Percentiles rank a stretch among this genome's conserved stretches.
Evolutionary conservation across 331 rosid species (phyloP).

Genomic region (Spiraea crenata): DNA sequence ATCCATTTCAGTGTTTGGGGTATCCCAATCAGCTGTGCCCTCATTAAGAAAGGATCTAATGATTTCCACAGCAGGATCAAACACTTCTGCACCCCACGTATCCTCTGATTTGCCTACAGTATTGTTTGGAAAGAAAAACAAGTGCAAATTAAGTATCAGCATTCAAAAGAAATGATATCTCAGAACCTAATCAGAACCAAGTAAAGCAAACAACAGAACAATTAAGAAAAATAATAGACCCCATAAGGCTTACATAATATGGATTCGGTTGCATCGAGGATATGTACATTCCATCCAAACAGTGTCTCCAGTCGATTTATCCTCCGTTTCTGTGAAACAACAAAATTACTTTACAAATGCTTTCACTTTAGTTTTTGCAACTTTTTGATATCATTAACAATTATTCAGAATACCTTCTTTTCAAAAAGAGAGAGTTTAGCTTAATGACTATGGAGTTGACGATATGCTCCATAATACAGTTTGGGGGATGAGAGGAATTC

Average conservation of each 20-base stretch:
- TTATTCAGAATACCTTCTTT: background rate
- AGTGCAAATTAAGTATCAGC: background rate
- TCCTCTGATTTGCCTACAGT: constrained; percentile 59
- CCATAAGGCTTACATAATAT: constrained; percentile 49
- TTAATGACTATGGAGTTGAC: background rate
- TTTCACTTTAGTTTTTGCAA: background rate
- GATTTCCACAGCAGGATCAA: constrained; percentile 52
- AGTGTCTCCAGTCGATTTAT: constrained; percentile 59
- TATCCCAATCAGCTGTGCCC: constrained; percentile 29
- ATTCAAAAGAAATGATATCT: background rate
- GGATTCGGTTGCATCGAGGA: constrained; percentile 68
- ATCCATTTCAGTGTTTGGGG: constrained; percentile 34
- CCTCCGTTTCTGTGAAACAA: constrained; percentile 66
- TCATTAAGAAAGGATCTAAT: constrained; percentile 49
- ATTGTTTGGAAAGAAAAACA: constrained; percentile 1
- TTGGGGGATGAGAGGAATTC: background rate
- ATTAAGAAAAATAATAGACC: background rate
- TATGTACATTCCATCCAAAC: constrained; percentile 75
- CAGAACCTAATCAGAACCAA: background rate
- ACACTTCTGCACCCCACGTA: constrained; percentile 63
- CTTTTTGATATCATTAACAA: background rate
- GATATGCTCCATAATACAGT: background rate
- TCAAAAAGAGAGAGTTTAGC: background rate
- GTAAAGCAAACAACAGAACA: background rate
- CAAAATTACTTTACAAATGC: constrained; percentile 4